Conservation (phyloP, 179 eudicot species). For the Camellia oleifera region DNA sequence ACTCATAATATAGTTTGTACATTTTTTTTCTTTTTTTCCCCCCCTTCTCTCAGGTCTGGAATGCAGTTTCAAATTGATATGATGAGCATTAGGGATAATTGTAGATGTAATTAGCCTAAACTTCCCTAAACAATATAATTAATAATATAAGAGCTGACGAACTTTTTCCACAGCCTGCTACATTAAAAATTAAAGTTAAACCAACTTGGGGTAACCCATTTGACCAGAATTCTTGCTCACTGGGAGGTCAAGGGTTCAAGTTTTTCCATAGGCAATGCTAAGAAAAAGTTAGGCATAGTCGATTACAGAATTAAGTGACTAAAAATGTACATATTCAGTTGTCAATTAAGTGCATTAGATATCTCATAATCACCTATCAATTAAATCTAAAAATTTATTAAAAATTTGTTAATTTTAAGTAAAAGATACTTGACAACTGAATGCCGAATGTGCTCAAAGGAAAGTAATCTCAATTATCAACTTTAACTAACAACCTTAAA, state of each 20-base stretch:
- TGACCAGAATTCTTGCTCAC: too few species aligned
- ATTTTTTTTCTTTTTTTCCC: background rate
- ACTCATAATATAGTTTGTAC: background rate
- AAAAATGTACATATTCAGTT: background rate
- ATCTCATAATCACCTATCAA: background rate
- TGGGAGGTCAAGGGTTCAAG: too few species aligned
- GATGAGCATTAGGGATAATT: background rate
- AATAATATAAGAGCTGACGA: background rate
- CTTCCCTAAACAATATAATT: background rate
- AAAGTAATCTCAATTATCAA: background rate
- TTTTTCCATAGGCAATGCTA: too few species aligned
- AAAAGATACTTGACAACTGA: background rate
- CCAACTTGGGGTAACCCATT: background rate
- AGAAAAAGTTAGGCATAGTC: too few species aligned
- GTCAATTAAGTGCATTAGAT: too few species aligned
- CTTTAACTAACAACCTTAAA: background rate
- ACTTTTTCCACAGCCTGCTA: background rate
- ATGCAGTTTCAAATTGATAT: conserved; percentile 1
- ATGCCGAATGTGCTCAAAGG: background rate
- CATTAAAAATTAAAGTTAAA: background rate
- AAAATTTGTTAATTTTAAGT: background rate
- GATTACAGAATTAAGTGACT: background rate
- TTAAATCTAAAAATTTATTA: background rate
- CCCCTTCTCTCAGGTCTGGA: background rate
- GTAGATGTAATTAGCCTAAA: background rate